Conservation (phyloP, 495 filamentous ascomycete species). For the Xylaria curta region DNA sequence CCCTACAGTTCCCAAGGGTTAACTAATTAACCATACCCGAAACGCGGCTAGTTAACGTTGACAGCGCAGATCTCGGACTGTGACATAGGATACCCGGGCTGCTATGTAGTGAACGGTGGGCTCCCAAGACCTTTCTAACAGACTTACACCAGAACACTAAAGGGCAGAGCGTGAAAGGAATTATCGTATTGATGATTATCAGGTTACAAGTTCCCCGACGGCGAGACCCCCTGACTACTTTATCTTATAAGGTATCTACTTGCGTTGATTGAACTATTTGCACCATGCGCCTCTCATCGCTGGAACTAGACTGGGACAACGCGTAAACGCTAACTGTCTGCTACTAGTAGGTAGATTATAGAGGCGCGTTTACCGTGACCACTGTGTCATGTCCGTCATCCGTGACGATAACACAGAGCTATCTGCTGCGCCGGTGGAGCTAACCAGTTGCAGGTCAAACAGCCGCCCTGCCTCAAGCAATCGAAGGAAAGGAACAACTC, state of each 20-base stretch:
- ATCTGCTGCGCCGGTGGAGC: neutral
- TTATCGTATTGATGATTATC: neutral
- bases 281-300: slow-evolving; percentile 5
- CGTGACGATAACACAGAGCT: neutral
- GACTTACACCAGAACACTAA: neutral
- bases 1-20: neutral
- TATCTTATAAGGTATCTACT: neutral
- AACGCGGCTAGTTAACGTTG: slow-evolving; percentile 17
- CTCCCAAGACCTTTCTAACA: neutral
- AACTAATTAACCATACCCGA: slow-evolving; percentile 16
- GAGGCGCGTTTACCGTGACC: neutral
- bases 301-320: neutral
- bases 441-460: neutral
- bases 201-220: slow-evolving; percentile 11
- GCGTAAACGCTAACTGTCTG: neutral
- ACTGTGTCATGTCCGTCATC: neutral
- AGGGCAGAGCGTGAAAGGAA: neutral
- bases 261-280: neutral
- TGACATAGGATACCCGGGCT: slow-evolving; percentile 3
- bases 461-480: neutral
- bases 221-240: neutral
- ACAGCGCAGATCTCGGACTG: slow-evolving; percentile 16
- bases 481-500: neutral
- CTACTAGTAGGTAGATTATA: neutral
- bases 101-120: slow-evolving; percentile 15